A percentile compares a stretch with the other conserved stretches of the same genome.
Evolutionary conservation across 257 asterid genomes (phyloP).

Genomic region (Jasminum sambac): DNA sequence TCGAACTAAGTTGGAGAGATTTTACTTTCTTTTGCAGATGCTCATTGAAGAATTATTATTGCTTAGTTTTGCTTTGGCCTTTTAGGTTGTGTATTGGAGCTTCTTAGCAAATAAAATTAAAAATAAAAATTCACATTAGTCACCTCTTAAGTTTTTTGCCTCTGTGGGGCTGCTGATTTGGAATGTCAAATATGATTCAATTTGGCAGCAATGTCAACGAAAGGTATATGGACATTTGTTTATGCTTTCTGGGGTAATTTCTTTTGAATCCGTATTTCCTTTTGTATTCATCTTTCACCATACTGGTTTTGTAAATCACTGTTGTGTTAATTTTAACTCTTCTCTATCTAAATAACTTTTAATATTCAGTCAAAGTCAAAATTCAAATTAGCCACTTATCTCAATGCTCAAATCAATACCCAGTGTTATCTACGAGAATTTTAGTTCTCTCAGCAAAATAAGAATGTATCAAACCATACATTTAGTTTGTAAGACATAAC

Average conservation of each 20-base stretch:
- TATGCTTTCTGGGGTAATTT: neutral
- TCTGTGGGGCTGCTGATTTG: too few relatives aligned
- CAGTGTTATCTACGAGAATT: too few relatives aligned
- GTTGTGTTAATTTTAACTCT: too few relatives aligned
- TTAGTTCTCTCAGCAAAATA: too few relatives aligned
- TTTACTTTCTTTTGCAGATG: neutral
- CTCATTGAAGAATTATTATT: neutral
- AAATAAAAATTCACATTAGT: neutral
- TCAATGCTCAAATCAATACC: too few relatives aligned
- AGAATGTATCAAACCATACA: too few relatives aligned
- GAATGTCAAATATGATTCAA: slow-evolving; percentile 1
- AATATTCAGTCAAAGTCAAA: too few relatives aligned
- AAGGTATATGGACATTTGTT: neutral
- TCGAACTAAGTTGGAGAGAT: neutral
- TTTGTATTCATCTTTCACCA: neutral
- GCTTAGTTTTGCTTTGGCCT: neutral
- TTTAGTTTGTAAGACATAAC: neutral
- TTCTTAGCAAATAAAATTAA: neutral
- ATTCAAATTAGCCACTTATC: too few relatives aligned
- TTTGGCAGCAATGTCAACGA: neutral
- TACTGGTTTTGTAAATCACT: neutral
- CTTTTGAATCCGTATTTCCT: neutral
- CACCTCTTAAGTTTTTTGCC: neutral
- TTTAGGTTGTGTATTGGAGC: neutral
- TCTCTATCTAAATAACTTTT: too few relatives aligned